Base-by-base conservation (phyloP, 768 basidiomycete species). In the Lactarius vividus region DNA sequence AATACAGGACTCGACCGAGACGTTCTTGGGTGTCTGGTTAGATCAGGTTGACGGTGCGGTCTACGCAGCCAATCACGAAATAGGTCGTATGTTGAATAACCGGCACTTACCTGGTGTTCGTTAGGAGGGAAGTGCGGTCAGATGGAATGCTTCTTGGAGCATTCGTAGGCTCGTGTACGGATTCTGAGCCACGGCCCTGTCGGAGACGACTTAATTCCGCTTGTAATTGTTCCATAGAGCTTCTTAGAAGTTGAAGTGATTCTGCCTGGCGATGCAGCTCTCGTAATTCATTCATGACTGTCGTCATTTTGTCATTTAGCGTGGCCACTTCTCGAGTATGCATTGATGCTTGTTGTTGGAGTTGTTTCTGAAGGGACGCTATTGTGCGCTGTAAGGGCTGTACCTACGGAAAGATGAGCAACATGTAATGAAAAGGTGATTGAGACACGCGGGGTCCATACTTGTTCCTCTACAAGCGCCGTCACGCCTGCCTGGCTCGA, bases 1-100 rank as follows among this genome's bases (percentile, higher is more conserved):
- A 69, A 70, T 44, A 66, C 66, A 3, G 69, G 67, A 31, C 62
- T 70, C 13, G 62, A 56, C 61, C 57, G 62, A 23, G 59, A 53
- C 10, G 42, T 28, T 37, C 66, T 59, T 28, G 57, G 29, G 31
- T 44, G 33, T 3, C 62, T 63, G 11, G 23, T 63, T 46, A 59
- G 23, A 61, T 67, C 62, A 39, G 26, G 61, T 42, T 53, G 64
- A 33, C 62, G 63, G 39, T 54, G 55, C 1, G 49, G n/a, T 23
- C 60, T 59, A 42, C 26, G 23, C 9, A 33, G 39, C 61, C 11
- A 15, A 20, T 62, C 57, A 13, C 11, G 37, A 42, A 63, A 18
- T 26, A 35, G 26, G 9, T 35, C 16, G 28, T 13, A 29, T 56
- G 6, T 18, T 1, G 13, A 13, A 40, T 35, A 55, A 18, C 20